Base-by-base conservation (phyloP, 192 early-diverging fungal species). In the Linnemannia elongata region DNA sequence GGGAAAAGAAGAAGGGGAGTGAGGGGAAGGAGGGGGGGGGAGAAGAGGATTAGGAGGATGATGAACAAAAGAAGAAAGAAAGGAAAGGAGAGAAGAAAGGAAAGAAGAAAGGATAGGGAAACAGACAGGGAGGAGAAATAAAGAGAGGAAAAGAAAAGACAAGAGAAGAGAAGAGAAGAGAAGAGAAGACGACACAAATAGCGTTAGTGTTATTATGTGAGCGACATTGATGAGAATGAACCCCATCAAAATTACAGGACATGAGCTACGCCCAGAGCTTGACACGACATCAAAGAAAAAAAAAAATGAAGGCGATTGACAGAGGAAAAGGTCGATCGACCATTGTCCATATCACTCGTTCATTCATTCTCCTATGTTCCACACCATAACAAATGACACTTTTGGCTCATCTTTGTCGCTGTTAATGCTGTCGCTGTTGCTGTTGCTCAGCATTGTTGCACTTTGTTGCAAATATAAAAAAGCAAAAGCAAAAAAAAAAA, bases 131-230 rank as follows among this genome's bases (percentile, higher is more conserved):
- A 74, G 76, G 71, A 55, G 68, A 47, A 30, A 71, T n/a, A n/a
- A n/a, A n/a, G n/a, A n/a, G 68, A 55, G 77, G 81, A 36, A n/a
- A 68, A 24, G 70, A 82, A 49, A 78, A 77, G 30, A 24, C 8
- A 41, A n/a, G 71, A 55, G 68, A 47, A 76, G 17, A 38, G 12
- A 55, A 69, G 63, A 47, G n/a, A 66, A 33, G 82, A 60, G 52
- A 76, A 45, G 69, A 87, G 30, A 78, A 80, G 22, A 74, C 69
- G 78, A 74, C 55, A 12, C 27, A 79, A 8, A 77, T 76, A 24
- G 79, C 79, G 18, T 69, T 82, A 17, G 39, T 27, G 15, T 74
- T 78, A 7, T 89, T 78, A 45, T 49, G 75, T 52, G 74, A 77
- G 33, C 66, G 75, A 44, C 83, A 66, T 15, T 33, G 27, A 63